Evolutionary conservation across 345 rosid genomes (phyloP).

Genomic region (Arabidopsis arenosa): DNA sequence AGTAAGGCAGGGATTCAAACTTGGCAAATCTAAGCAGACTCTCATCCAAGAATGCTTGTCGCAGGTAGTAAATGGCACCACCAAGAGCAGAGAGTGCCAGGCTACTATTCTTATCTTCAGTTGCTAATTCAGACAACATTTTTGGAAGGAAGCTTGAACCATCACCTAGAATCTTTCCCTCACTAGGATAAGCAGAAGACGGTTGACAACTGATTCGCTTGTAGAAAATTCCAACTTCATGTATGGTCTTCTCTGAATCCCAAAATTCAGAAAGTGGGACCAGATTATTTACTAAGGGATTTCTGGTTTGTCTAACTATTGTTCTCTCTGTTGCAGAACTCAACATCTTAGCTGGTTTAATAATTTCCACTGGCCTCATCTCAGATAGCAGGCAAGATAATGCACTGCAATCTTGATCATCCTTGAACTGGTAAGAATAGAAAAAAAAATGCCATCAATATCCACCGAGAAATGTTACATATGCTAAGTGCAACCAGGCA

Average conservation of each 20-base stretch:
- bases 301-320: constrained; percentile 81
- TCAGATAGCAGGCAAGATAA: constrained; percentile 82
- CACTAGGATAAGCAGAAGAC: constrained; percentile 45
- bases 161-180: constrained; percentile 43
- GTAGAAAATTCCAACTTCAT: constrained; percentile 62
- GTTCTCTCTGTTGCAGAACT: constrained; percentile 81
- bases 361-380: constrained; percentile 91
- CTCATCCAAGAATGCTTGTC: constrained; percentile 88
- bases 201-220: constrained; percentile 51
- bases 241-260: constrained; percentile 82
- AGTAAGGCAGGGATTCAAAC: constrained; percentile 78
- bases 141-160: constrained; percentile 57
- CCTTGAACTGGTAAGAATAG: constrained; percentile 63
- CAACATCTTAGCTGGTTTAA: constrained; percentile 75
- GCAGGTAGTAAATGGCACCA: constrained; percentile 87
- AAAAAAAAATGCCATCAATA: constrained; percentile 20
- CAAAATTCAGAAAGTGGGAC: constrained; percentile 80
- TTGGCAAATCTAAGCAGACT: constrained; percentile 89
- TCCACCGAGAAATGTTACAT: constrained; percentile 16
- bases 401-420: constrained; percentile 81
- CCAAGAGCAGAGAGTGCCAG: constrained; percentile 96
- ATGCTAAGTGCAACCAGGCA: constrained; percentile 1
- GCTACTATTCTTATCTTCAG: constrained; percentile 58
- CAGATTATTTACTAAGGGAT: constrained; percentile 83
- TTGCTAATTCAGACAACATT: constrained; percentile 58